Base-by-base conservation (phyloP, 2,329 filamentous ascomycete species). In the Xylaria sp. region DNA sequence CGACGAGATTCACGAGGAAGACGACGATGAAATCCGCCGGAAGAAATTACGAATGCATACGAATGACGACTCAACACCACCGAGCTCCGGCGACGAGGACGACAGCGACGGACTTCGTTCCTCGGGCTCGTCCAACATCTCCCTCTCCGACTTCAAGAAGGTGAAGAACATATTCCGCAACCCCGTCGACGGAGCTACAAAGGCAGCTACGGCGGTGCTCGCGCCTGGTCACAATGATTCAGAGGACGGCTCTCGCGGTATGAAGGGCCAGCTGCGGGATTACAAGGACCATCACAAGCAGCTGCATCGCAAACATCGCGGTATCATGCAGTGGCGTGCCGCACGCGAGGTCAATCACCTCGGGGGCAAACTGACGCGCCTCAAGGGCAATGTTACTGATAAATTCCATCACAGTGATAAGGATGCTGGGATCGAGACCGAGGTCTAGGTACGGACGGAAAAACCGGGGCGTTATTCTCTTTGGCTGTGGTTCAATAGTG, bases 241-340 rank as follows among this genome's bases (percentile, higher is more conserved):
- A 0, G 79, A 83, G 60, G 79, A 84, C 62, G 78, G 74, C 32
- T 83, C 80, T 70, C 80, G 83, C 69, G 88, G 83, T 45, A 75
- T 81, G 43, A 78, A 82, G 10, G 84, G 85, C 50, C 82, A 86
- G 75, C 67, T 89, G 53, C 85, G 83, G 65, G 89, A 91, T 67
- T 91, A 89, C 75, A 87, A 85, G 75, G 82, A 83, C 65, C 82
- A 89, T 72, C 81, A 84, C 70, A 87, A 85, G 77, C 83, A 86
- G 68, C 79, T 91, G 70, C 89, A 92, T 77, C 81, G 90, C 57
- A 85, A 87, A 75, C 89, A 93, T 74, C 81, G 89, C 25, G 91
- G 91, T 0, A 76, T 91, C 46, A 93, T 93, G 91, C 91, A 93
- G 79, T 93, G 90, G 88, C 81, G 83, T n/a, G 82, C 81, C 15